Evolutionary conservation across 129 eudicot genomes (phyloP), one percentile per base, ranked within the genome.

Genomic region (Helichrysum umbraculigerum): DNA sequence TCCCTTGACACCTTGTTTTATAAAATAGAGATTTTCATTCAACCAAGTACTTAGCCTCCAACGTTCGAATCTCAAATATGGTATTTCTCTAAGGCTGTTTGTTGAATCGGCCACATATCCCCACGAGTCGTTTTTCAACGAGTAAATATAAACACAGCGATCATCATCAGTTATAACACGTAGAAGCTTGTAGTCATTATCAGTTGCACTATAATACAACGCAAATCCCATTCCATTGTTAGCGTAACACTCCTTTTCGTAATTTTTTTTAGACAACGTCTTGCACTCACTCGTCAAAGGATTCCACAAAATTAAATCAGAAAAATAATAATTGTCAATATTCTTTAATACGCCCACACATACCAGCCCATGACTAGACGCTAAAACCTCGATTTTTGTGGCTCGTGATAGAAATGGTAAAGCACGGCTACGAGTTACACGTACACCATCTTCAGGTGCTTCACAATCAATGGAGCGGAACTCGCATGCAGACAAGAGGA

Each of bases 41-140:
- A 34, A 35, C 50, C 50, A 41, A 41, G 50, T 41, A 41, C 50
- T 1, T 9, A 41, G 50, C 50, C 50, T 41, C 50, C 50, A 9
- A 10, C 50, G 14, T 12, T 12, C 6, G 8, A 10, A 41, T 10
- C 14, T 41, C 14, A 41, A 41, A 14, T 41, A 8, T 10, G 50
- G 50, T 41, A 41, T 41, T 10, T 41, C 10, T 1, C 10, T 41
- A 41, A 41, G 50, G 14, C 5, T 8, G 15, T 41, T 41, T 41
- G 65, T 29, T 7, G 30, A 30, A 20, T 71, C 52, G 14, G 14
- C 50, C 2, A 54, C 19, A 4, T 10, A 29, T 71, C 76, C n/a
- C 76, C 76, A 71, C 6, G 59, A 32, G 65, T 71, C 76, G 32
- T 44, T 52, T 71, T 71, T 71, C 65, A 71, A 54, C n/a, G 76